Evolutionary conservation across 108 stramenopile species (phyloP), one percentile per base, ranked within the genome.

Genomic region (Parietichytrium sp.): DNA sequence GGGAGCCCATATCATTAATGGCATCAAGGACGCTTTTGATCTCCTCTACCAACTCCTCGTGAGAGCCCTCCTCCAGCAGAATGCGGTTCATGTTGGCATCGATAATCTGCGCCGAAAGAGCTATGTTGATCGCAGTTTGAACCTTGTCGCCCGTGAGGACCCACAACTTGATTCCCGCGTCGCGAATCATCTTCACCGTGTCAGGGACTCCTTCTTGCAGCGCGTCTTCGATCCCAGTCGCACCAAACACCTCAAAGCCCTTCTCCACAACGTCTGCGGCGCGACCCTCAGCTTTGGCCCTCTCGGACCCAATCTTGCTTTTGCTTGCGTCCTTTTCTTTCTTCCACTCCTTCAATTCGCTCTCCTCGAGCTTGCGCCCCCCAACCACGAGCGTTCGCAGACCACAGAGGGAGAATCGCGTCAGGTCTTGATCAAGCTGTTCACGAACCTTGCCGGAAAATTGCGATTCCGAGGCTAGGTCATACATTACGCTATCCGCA

Each of bases 111-210:
- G 94, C 93, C 12, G 94, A 92, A 84, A 95, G 94, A 13, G 94
- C 98, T 48, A 98, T 98, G 84, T 98, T 96, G 51, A 96, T 92
- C 20, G 98, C 98, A 12, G 98, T 98, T 84, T 98, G 96, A 29
- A 93, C 79, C 81, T 98, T 98, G 85, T 97, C 98, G 27, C 98
- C 98, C 3, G 98, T 98, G 30, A 98, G 91, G 25, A 98, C 95
- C 96, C 98, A 98, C 15, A 97, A 87, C 85, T 95, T 95, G 78
- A 98, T 95, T 29, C 96, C 96, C 33, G 96, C 98, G 3, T 92
- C 95, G 6, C 92, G 81, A 61, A 98, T 97, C n/a, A n/a, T n/a
- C n/a, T n/a, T n/a, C n/a, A n/a, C n/a, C 27, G 95, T 93, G 49
- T 93, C 86, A 3, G 96, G 94, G 8, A 97, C 98, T 25, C 95